phyloP scores from a whole-genome alignment of 768 basidiomycete genomes.

The Leccinum longicurvipes region DNA sequence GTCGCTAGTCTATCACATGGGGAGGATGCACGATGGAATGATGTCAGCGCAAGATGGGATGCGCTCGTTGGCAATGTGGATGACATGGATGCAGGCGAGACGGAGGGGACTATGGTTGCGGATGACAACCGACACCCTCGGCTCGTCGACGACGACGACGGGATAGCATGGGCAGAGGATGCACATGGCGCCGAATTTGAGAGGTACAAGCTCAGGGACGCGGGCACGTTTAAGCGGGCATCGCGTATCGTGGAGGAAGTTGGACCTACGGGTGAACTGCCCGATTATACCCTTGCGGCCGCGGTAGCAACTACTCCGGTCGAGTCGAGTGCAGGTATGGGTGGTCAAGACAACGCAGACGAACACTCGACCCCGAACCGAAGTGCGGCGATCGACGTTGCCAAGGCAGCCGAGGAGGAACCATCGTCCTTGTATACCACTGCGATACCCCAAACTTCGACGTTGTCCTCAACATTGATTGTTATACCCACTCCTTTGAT shows the following conservation, averaged over 20 bases:
- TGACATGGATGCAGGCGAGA: slow-evolving; percentile 21
- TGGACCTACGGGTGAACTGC: slow-evolving; percentile 43
- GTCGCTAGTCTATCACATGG: slow-evolving; percentile 16
- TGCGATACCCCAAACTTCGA: slow-evolving; percentile 3
- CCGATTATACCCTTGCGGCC: slow-evolving; percentile 26
- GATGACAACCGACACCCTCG: background rate
- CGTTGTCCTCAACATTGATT: slow-evolving; percentile 1
- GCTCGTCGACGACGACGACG: slow-evolving; percentile 28
- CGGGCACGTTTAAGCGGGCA: slow-evolving; percentile 12
- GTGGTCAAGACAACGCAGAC: background rate
- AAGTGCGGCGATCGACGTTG: background rate
- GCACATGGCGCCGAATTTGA: slow-evolving; percentile 36
- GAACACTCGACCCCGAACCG: background rate
- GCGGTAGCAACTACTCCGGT: background rate
- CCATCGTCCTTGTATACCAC: background rate
- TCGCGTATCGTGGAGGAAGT: slow-evolving; percentile 35
- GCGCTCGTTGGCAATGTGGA: slow-evolving; percentile 35
- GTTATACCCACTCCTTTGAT: slow-evolving; percentile 8
- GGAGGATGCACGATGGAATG: slow-evolving; percentile 43
- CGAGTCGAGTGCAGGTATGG: background rate
- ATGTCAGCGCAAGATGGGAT: slow-evolving; percentile 56
- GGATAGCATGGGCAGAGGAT: slow-evolving; percentile 53
- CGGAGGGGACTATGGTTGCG: slow-evolving; percentile 8
- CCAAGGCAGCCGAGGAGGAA: slow-evolving; percentile 4
- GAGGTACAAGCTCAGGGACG: slow-evolving; percentile 19